These are phyloP conservation scores for Globisporangium barbulae DNA, from an alignment of 352 stramenopile genomes.

Conservation along the genomic window DNA sequence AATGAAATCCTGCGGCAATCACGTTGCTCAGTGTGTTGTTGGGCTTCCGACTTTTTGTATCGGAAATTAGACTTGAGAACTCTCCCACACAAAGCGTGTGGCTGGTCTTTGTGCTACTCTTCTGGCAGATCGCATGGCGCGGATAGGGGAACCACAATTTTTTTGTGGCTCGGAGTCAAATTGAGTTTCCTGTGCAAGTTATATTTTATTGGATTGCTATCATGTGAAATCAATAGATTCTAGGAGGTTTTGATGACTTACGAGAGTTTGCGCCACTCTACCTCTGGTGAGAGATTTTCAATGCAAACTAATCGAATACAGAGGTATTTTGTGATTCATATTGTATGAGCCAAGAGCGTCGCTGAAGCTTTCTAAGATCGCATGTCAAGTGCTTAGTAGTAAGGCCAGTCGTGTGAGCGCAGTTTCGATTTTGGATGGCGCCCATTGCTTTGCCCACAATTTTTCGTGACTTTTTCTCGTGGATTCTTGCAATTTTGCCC, in stretches of 20 bases:
- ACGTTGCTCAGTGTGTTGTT: no score
- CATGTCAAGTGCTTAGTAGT: background rate
- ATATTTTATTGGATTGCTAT: no score
- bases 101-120: background rate
- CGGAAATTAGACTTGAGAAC: background rate
- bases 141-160: background rate
- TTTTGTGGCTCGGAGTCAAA: background rate
- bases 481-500: background rate
- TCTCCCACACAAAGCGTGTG: background rate
- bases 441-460: background rate
- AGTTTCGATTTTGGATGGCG: background rate
- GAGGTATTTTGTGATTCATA: no score
- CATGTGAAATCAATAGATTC: no score
- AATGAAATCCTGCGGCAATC: background rate
- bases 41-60: no score
- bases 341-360: no score
- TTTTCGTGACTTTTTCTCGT: background rate
- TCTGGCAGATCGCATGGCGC: background rate
- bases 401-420: background rate
- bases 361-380: no score
- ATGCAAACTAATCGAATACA: no score
- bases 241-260: no score
- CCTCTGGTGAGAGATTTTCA: no score
- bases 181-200: no score
- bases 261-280: no score